These are phyloP conservation scores for Stemphylium beticola DNA, from an alignment of 2,329 filamentous ascomycete genomes.

Conservation along the genomic window DNA sequence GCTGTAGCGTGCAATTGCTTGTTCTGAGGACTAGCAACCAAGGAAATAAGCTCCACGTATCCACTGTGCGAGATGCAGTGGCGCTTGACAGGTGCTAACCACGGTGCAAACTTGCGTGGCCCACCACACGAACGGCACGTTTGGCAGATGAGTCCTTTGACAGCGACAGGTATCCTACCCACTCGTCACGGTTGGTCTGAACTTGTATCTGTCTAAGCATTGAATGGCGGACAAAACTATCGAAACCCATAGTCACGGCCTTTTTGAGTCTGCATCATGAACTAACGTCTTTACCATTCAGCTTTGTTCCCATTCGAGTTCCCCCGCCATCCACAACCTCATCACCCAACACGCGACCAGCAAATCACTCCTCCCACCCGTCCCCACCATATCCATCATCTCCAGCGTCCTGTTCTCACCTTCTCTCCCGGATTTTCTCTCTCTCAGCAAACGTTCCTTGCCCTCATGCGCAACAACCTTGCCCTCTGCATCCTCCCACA, in stretches of 20 bases:
- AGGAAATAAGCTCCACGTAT: too few species aligned
- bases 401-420: slow-evolving; percentile 12
- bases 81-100: too few species aligned
- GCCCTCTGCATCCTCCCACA: slow-evolving; percentile 29
- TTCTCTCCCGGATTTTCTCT: background rate
- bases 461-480: slow-evolving; percentile 19
- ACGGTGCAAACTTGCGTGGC: too few species aligned
- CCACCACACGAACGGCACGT: too few species aligned
- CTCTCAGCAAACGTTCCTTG: background rate
- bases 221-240: too few species aligned
- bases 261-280: background rate
- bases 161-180: too few species aligned
- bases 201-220: too few species aligned
- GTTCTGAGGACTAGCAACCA: background rate
- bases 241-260: too few species aligned
- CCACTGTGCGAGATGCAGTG: too few species aligned
- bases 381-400: slow-evolving; percentile 13
- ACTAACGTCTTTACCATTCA: background rate
- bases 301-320: slow-evolving; percentile 22
- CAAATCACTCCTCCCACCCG: slow-evolving; percentile 23
- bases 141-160: too few species aligned
- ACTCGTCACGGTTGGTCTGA: too few species aligned
- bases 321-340: slow-evolving; percentile 28
- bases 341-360: slow-evolving; percentile 37
- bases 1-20: slow-evolving; percentile 3